Base-by-base conservation (phyloP, 2,329 filamentous ascomycete species). In the Ophiobolus disseminans region DNA sequence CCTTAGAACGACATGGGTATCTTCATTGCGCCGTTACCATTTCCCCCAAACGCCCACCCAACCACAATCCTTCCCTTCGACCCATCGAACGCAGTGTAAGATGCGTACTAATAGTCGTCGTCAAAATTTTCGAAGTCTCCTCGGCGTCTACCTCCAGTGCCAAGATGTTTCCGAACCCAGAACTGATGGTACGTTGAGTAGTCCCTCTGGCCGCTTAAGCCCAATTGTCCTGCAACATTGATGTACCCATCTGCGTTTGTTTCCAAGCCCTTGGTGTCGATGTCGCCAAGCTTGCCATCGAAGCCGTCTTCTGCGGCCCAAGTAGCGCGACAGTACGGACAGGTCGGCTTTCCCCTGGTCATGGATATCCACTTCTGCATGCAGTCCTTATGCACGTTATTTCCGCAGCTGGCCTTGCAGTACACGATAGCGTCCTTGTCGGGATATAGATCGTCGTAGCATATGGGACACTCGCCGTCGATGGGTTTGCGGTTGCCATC, bases 381-480 rank as follows among this genome's bases (percentile, higher is more conserved):
- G 57, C 83, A 86, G 1, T 66, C 60, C 49, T 78, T 78, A 64
- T 86, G 83, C n/a, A 86, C 71, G 58, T 86, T 86, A 67, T 86
- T 85, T 14, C 84, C 84, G 57, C 85, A 87, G 2, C 80, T 75
- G 0, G 79, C 78, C 60, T 80, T 80, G 69, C 85, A 87, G 77
- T 82, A 87, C 3, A 70, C 67, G 22, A 68, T 68, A 2, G 57
- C 46, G 39, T 72, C 66, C 3, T 74, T 74, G 3, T 64, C 65
- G 1, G 76, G n/a, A 3, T 62, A 49, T 22, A 70, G 61, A n/a
- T 69, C 63, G 34, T 60, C 61, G 26, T 70, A 70, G 45, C 85
- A 87, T 53, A 87, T 83, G 0, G 83, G 82, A 58, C 85, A 87
- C 51, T 86, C 82, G 17, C 82, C 84, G 41, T 85, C 81, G 25